Evolutionary conservation across 2,329 filamentous ascomycete species (phyloP).

Genomic region (Parastagonospora nodorum): DNA sequence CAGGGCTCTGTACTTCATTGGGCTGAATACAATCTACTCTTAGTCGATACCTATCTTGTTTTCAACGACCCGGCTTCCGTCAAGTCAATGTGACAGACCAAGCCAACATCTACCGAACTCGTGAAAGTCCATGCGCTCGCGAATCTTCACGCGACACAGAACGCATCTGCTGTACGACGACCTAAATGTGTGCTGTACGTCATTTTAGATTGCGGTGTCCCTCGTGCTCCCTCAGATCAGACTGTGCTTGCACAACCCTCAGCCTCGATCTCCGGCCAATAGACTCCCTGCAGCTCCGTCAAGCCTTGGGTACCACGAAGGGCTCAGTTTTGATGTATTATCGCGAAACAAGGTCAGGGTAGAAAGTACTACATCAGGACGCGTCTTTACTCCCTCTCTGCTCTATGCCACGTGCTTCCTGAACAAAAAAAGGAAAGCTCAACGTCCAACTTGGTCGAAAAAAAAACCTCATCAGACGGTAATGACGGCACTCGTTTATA

Average conservation of each 20-base stretch:
- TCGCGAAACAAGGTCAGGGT: too few species aligned
- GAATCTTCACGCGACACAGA: conserved; percentile 24
- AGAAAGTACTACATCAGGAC: too few species aligned
- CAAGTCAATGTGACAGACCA: too few species aligned
- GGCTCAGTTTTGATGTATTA: too few species aligned
- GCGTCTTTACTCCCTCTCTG: too few species aligned
- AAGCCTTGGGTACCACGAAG: too few species aligned
- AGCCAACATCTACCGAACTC: conserved; percentile 10
- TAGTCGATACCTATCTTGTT: background rate
- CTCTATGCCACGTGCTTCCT: background rate
- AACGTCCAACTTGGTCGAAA: conserved; percentile 2
- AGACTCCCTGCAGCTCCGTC: conserved; percentile 1
- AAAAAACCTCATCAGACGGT: conserved; percentile 14
- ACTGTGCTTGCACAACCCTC: conserved; percentile 10
- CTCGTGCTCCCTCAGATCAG: conserved; percentile 9
- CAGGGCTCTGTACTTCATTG: too few species aligned
- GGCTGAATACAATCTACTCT: too few species aligned
- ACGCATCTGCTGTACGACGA: conserved; percentile 3
- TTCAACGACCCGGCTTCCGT: background rate
- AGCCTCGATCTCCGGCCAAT: conserved; percentile 3
- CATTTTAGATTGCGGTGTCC: conserved; percentile 6
- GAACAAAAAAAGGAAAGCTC: background rate
- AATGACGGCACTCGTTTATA: conserved; percentile 20
- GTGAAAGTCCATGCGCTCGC: conserved; percentile 11
- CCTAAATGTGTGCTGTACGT: conserved; percentile 1